Evolutionary conservation across 1,139 yeast genomes (phyloP), one percentile per base, ranked within the genome.

Genomic region (Lodderomyces elongisporus): DNA sequence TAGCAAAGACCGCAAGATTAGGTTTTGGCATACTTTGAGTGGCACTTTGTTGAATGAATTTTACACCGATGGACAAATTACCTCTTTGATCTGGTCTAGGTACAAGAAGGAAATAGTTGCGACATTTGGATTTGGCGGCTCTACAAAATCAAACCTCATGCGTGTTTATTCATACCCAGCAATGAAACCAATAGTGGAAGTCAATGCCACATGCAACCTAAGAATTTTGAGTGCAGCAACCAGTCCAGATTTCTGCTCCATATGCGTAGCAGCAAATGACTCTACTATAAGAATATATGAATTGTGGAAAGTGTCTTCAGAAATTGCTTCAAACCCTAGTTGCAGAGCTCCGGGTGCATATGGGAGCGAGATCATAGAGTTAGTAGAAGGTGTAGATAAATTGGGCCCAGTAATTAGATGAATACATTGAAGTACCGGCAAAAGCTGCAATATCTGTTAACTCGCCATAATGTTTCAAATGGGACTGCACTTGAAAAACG

Each of bases 1-100:
- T 3, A 54, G 56, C 13, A 58, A 51, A 34, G 74, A 68, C 43
- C 46, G 71, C 26, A 66, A 65, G 16, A 64, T 79, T 14, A 62
- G 87, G 34, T 85, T 87, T 51, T 88, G 96, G 95, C 95, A 89
- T 54, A 71, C 91, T 0, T 60, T 61, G 3, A 68, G 91, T 0
- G 96, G 95, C 0, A 79, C 91, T 0, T 54, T 84, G 28, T 56
- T 87, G 22, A 63, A 68, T 7, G 62, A 77, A 23, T 53, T 66
- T 29, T 60, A 66, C 33, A 79, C 93, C 1, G 66, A 69, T 17
- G 81, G 85, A 0, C 97, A 89, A 51, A 70, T 89, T 5, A 87
- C 96, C 0, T 74, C 91, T 0, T 55, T 89, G 18, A 62, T 74
- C 13, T 89, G 97, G 97, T 81, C 91, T 1, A 58, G 55, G 20